Base-by-base conservation (phyloP, 2,329 filamentous ascomycete genomes). In the Venturia oleaginea region DNA sequence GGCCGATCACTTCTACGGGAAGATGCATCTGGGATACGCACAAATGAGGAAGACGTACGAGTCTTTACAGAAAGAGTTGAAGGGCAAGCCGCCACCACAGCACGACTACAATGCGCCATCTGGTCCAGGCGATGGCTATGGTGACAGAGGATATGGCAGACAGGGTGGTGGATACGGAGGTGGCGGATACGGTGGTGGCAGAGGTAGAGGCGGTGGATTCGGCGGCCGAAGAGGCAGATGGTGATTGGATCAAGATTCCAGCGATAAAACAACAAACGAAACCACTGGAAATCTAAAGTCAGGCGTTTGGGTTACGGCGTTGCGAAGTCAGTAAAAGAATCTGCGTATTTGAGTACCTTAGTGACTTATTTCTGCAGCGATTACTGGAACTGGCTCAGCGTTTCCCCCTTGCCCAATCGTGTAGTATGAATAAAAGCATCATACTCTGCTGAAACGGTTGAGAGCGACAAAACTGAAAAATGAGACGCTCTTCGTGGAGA, bases 21-120 rank as follows among this genome's bases (percentile, higher is more conserved):
- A 99, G 81, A 99, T 99, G 94, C 94, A 99, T 73, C 79, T 99
- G 65, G 94, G 94, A 0, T 99, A 97, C 74, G 94, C 94, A 19
- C 91, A 96, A 78, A 99, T 99, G 94, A 86, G 94, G 70, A 96
- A 94, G 81, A 94, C 92, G 3, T 92, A 86, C 71, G 92, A 96
- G 64, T 80, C 84, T n/a, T 86, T 99, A 67, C 88, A 88, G 62
- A 92, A 92, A 76, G 92, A 97, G 73, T 82, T 96, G 76, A 90
- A 91, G 73, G 88, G 88, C 1, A 81, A 90, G 34, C 86, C 84
- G 22, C 78, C 80, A 24, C 81, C 84, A 69, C 80, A 83, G 64
- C 81, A 82, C 15, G 70, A 75, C 19, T 65, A 67, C 34, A 66
- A 68, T 59, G n/a, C 51, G 37, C 66, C 69, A 15, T 79, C 78